These are phyloP conservation scores for Aspergillus pseudotamarii DNA, from an alignment of 2,329 filamentous ascomycete species.

Conservation along the genomic window DNA sequence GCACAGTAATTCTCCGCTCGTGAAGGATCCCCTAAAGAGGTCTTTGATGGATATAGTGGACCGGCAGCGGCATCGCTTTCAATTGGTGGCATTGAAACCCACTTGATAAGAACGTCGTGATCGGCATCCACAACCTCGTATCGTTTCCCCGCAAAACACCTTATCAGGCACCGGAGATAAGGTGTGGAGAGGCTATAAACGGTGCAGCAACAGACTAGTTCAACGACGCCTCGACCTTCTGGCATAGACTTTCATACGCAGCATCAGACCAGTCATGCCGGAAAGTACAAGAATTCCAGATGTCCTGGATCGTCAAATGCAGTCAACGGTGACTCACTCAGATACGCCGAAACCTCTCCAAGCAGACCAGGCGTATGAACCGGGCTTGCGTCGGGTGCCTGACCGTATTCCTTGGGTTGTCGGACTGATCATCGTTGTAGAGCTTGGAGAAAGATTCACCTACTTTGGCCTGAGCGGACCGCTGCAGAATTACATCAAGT, in stretches of 20 bases:
- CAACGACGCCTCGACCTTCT: background rate
- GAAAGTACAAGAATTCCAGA: background rate
- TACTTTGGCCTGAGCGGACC: constrained; percentile 34
- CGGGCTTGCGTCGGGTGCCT: constrained; percentile 27
- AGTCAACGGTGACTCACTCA: background rate
- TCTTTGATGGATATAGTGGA: background rate
- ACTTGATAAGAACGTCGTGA: background rate
- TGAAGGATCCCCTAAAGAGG: background rate
- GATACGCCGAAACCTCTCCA: background rate
- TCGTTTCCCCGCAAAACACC: background rate
- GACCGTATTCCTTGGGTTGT: constrained; percentile 32
- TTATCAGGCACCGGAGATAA: background rate
- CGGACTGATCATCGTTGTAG: constrained; percentile 31
- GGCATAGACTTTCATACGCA: background rate
- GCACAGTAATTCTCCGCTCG: no score
- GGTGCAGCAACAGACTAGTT: background rate
- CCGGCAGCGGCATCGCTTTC: constrained; percentile 5
- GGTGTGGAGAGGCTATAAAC: background rate
- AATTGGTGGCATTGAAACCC: constrained; percentile 18
- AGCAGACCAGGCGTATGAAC: background rate
- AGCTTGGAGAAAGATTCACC: constrained; percentile 36
- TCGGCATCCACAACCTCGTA: constrained; percentile 1
- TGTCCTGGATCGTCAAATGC: background rate
- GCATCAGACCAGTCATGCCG: background rate
- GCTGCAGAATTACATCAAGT: constrained; percentile 38